Evolutionary conservation across 345 rosid species (phyloP).

Genomic region (Corchorus capsularis): DNA sequence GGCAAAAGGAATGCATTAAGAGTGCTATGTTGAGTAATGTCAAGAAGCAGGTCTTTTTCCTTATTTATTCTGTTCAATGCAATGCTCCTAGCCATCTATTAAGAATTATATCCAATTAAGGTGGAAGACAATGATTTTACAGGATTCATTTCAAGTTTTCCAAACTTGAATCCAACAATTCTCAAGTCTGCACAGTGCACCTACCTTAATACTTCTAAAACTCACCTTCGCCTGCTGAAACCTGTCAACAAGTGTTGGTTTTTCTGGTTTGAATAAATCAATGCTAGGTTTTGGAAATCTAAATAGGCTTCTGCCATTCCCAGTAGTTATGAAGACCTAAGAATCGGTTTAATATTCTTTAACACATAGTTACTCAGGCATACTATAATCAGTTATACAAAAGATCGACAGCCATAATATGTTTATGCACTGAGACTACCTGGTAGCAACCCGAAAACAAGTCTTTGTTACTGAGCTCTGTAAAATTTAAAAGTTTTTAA

Average conservation of each 20-base stretch:
- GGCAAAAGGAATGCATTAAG: not conserved
- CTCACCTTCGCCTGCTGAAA: not conserved
- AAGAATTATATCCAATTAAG: not conserved
- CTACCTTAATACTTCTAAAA: not conserved
- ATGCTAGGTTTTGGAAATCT: no score
- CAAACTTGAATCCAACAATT: constrained; percentile 4
- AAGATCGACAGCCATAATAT: not conserved
- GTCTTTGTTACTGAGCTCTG: not conserved
- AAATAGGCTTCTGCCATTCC: not conserved
- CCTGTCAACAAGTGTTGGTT: not conserved
- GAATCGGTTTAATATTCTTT: not conserved
- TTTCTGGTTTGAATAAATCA: not conserved
- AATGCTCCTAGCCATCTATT: not conserved
- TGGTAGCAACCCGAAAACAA: not conserved
- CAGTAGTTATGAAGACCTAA: not conserved
- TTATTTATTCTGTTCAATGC: not conserved
- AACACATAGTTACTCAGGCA: not conserved
- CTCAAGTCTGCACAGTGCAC: not conserved
- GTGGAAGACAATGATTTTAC: not conserved
- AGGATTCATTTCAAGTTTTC: not conserved
- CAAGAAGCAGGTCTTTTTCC: not conserved
- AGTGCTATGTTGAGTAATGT: not conserved
- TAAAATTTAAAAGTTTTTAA: not conserved
- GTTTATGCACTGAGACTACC: not conserved
- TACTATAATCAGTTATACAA: not conserved